Evolutionary conservation across 1,284 basidiomycete species (phyloP).

Genomic region (Cutaneotrichosporon mucoides): DNA sequence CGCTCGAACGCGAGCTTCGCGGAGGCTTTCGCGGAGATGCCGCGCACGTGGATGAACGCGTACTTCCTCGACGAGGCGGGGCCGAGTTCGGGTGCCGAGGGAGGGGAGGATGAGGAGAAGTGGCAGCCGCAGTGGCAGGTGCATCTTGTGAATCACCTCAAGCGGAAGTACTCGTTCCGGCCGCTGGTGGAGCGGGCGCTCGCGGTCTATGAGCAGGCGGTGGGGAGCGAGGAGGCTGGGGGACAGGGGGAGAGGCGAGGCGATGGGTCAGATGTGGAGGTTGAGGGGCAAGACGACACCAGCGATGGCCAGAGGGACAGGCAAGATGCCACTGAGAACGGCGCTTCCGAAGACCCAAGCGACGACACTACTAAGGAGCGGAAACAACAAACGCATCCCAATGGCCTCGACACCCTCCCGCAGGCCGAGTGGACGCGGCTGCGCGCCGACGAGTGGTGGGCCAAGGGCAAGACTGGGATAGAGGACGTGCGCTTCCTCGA

Average conservation of each 20-base stretch:
- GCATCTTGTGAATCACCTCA: constrained; percentile 10
- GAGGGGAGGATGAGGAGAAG: background rate
- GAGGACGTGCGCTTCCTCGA: constrained; percentile 6
- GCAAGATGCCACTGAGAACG: too few relatives aligned
- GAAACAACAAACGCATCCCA: background rate
- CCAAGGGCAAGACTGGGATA: background rate
- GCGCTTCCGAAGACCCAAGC: too few relatives aligned
- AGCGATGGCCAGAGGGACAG: too few relatives aligned
- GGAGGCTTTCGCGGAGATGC: constrained; percentile 15
- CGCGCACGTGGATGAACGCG: constrained; percentile 17
- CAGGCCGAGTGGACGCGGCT: background rate
- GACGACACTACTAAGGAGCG: background rate
- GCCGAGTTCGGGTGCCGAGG: background rate
- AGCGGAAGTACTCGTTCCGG: constrained; percentile 7
- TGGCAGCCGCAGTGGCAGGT: constrained; percentile 12
- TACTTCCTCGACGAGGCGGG: constrained; percentile 8
- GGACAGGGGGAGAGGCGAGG: background rate
- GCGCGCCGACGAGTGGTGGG: constrained; percentile 2
- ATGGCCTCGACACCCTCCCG: background rate
- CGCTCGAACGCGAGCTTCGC: background rate
- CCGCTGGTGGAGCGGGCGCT: constrained; percentile 3
- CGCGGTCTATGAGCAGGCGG: background rate
- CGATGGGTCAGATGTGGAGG: too few relatives aligned
- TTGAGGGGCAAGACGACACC: too few relatives aligned
- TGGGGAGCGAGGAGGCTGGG: background rate